Percentiles rank a stretch among this genome's conserved stretches.
phyloP scores from a whole-genome alignment of 1,284 basidiomycete genomes.

The Ustilago cynodontis region DNA sequence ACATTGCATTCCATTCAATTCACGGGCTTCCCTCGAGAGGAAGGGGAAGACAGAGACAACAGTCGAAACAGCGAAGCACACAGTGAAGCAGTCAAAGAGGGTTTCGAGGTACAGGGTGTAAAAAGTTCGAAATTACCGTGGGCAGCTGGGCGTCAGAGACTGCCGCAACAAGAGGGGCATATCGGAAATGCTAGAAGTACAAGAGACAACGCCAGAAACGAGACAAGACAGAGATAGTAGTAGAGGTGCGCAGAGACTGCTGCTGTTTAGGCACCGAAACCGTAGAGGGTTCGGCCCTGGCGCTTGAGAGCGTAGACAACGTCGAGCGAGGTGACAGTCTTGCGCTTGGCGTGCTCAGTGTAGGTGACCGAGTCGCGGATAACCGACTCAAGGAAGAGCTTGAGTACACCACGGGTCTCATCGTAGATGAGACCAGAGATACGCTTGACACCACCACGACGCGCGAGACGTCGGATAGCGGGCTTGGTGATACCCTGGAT shows the following conservation, averaged over 20 bases:
- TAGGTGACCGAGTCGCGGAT: conserved; percentile 90
- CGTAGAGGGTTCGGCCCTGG: conserved; percentile 82
- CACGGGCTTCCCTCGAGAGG: not conserved
- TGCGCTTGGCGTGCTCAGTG: conserved; percentile 94
- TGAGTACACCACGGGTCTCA: conserved; percentile 89
- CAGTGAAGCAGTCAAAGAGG: not conserved
- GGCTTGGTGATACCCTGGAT: conserved; percentile 83
- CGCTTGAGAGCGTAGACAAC: conserved; percentile 95
- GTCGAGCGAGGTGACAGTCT: conserved; percentile 89
- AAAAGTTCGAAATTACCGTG: conserved; percentile 53
- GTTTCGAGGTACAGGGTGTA: conserved; percentile 39
- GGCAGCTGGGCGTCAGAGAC: conserved; percentile 43
- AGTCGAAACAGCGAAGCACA: conserved; percentile 1
- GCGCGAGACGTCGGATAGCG: conserved; percentile 93
- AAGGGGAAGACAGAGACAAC: not conserved
- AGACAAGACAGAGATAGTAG: conserved; percentile 28
- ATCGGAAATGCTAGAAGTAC: conserved; percentile 58
- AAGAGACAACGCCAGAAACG: conserved; percentile 47
- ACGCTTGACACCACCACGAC: conserved; percentile 78
- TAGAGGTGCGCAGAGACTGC: not conserved
- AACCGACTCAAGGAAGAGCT: conserved; percentile 83
- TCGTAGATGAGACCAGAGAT: conserved; percentile 90
- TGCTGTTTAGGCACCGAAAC: conserved; percentile 66
- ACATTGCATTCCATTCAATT: not conserved
- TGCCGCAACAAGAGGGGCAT: conserved; percentile 52